These are phyloP conservation scores for Plasmopara viticola DNA, from an alignment of 352 stramenopile genomes.

Conservation along the genomic window DNA sequence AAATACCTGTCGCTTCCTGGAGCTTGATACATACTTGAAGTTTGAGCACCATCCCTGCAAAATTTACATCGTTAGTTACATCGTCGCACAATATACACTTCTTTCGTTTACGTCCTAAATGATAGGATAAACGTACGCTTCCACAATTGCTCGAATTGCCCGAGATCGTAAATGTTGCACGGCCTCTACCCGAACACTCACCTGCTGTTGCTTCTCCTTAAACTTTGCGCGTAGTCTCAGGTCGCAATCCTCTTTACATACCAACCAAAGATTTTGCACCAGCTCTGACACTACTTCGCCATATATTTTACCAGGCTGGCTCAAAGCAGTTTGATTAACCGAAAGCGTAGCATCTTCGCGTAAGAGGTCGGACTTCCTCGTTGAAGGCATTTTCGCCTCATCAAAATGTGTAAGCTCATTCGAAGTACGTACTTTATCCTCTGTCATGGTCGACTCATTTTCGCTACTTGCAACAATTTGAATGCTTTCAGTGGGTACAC, in stretches of 20 bases:
- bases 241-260: constrained; percentile 50
- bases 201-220: constrained; percentile 73
- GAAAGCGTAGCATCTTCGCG: constrained; percentile 8
- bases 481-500: background rate
- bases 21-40: constrained; percentile 37
- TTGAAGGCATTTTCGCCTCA: no score
- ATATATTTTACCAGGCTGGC: constrained; percentile 37
- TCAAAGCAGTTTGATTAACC: constrained; percentile 2
- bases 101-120: no score
- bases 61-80: background rate
- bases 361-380: background rate
- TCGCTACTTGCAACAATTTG: constrained; percentile 16
- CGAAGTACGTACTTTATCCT: constrained; percentile 13
- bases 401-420: constrained; percentile 6
- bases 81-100: no score
- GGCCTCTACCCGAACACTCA: constrained; percentile 48
- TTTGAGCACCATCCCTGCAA: constrained; percentile 37
- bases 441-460: constrained; percentile 1
- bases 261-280: constrained; percentile 60
- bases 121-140: constrained; percentile 37
- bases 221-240: constrained; percentile 59
- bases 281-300: constrained; percentile 66
- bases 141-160: constrained; percentile 52
- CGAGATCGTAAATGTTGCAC: constrained; percentile 52
- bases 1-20: constrained; percentile 26